A percentile compares a stretch with the other conserved stretches of the same genome.
phyloP scores from a whole-genome alignment of 2,329 filamentous ascomycete species.

The Alternaria panax region DNA sequence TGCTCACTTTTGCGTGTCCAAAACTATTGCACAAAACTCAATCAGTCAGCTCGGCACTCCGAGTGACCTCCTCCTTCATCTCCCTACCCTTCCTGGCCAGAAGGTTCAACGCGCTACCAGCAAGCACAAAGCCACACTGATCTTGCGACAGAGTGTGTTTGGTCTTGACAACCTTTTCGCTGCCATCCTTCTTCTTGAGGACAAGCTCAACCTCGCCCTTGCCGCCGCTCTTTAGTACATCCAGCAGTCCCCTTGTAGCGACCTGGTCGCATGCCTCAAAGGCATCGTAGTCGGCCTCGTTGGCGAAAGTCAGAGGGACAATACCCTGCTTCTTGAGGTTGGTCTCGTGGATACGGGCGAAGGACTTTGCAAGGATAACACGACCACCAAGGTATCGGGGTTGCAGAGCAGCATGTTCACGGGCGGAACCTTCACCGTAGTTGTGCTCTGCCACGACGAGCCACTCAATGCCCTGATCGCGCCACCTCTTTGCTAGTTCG shows the following conservation, averaged over 20 bases:
- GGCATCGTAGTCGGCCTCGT: slow-evolving; percentile 86
- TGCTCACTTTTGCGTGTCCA: background rate
- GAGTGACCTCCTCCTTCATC: slow-evolving; percentile 46
- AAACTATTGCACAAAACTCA: slow-evolving; percentile 15
- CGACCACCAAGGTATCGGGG: slow-evolving; percentile 88
- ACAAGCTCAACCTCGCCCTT: slow-evolving; percentile 76
- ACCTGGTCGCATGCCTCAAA: slow-evolving; percentile 86
- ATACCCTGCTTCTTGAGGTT: slow-evolving; percentile 98
- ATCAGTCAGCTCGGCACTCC: slow-evolving; percentile 50
- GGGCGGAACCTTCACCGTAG: slow-evolving; percentile 89
- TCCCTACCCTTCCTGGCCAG: slow-evolving; percentile 69
- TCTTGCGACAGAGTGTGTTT: slow-evolving; percentile 88
- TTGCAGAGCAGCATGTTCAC: slow-evolving; percentile 89
- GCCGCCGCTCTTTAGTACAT: slow-evolving; percentile 81
- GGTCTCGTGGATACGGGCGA: slow-evolving; percentile 93
- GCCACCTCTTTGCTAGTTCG: slow-evolving; percentile 85
- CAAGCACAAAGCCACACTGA: slow-evolving; percentile 90
- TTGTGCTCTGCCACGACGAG: slow-evolving; percentile 97
- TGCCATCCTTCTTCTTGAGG: slow-evolving; percentile 61
- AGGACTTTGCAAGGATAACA: slow-evolving; percentile 84
- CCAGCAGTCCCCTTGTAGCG: slow-evolving; percentile 79
- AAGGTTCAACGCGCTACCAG: slow-evolving; percentile 91
- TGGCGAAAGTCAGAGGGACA: slow-evolving; percentile 87
- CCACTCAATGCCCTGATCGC: slow-evolving; percentile 77
- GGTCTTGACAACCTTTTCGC: slow-evolving; percentile 74